Percentiles rank a stretch among this genome's conserved stretches.
phyloP scores from a whole-genome alignment of 1,139 yeast genomes.

The Debaryomycetaceae sp. region DNA sequence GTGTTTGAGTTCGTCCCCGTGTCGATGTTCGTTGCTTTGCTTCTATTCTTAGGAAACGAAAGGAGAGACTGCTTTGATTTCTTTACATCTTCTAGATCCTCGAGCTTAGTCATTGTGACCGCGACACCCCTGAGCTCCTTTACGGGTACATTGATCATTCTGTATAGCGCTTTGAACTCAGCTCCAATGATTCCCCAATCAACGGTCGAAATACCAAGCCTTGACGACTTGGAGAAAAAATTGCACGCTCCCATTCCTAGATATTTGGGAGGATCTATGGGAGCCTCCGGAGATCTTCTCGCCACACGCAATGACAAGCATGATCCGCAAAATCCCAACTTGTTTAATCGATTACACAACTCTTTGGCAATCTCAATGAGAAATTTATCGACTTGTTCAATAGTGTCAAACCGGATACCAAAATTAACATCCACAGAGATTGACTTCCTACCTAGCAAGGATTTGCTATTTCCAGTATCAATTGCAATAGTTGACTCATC shows the following conservation, averaged over 20 bases:
- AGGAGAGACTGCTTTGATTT: conserved; percentile 39
- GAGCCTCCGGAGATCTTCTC: conserved; percentile 61
- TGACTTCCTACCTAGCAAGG: conserved; percentile 57
- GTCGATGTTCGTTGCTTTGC: background rate
- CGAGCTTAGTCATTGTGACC: conserved; percentile 58
- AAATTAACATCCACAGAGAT: conserved; percentile 88
- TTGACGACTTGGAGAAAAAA: conserved; percentile 53
- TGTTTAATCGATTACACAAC: conserved; percentile 48
- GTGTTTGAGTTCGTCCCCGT: conserved; percentile 3
- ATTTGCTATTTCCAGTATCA: conserved; percentile 43
- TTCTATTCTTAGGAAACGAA: conserved; percentile 22
- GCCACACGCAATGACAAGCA: conserved; percentile 63
- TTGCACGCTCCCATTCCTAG: conserved; percentile 85
- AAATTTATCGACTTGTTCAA: conserved; percentile 62
- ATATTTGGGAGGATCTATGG: conserved; percentile 70
- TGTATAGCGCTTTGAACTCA: conserved; percentile 55
- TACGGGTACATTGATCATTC: conserved; percentile 59
- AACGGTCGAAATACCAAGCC: conserved; percentile 62
- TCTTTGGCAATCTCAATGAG: conserved; percentile 58
- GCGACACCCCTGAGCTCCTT: conserved; percentile 77
- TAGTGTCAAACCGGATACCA: conserved; percentile 73
- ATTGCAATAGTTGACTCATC: conserved; percentile 58
- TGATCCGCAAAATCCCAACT: conserved; percentile 51
- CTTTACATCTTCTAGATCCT: conserved; percentile 30
- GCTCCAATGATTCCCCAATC: conserved; percentile 60